These are phyloP conservation scores for Furcasterigmium furcatum DNA, from an alignment of 2,329 filamentous ascomycete species.

Conservation along the genomic window DNA sequence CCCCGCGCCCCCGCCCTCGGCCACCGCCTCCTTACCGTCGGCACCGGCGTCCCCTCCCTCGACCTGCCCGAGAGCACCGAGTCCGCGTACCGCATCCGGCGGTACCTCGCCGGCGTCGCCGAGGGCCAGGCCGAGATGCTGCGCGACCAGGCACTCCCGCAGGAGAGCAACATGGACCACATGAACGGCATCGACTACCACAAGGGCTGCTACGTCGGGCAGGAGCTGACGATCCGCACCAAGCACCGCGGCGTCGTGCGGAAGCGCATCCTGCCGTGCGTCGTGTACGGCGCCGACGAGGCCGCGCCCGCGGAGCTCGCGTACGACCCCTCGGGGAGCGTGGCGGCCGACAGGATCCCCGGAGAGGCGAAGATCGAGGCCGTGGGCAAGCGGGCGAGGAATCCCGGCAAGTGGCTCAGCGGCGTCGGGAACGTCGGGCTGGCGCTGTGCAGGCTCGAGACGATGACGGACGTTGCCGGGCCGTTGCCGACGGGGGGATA, in stretches of 20 bases:
- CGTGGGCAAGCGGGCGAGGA: conserved; percentile 58
- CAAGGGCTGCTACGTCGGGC: conserved; percentile 96
- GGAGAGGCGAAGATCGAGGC: conserved; percentile 46
- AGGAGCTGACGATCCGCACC: conserved; percentile 94
- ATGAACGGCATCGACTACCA: conserved; percentile 85
- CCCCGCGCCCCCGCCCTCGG: conserved; percentile 54
- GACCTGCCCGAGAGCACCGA: conserved; percentile 46
- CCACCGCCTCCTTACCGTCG: conserved; percentile 38
- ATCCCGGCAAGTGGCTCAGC: conserved; percentile 75
- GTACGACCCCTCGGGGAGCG: conserved; percentile 33
- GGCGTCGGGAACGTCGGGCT: conserved; percentile 84
- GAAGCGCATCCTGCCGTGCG: conserved; percentile 81
- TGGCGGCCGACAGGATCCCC: conserved; percentile 34
- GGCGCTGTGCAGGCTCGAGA: conserved; percentile 81
- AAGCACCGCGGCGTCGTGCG: conserved; percentile 91
- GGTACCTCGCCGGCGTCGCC: conserved; percentile 77
- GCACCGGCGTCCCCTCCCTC: conserved; percentile 26
- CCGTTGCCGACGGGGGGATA: conserved; percentile 66
- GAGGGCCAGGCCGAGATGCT: conserved; percentile 82
- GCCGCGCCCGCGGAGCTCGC: conserved; percentile 34
- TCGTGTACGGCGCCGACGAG: conserved; percentile 58
- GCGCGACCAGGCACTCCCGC: conserved; percentile 69
- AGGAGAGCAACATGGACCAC: conserved; percentile 86
- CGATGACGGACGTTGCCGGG: conserved; percentile 79
- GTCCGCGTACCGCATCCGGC: conserved; percentile 67